Evolutionary conservation across 2,329 filamentous ascomycete species (phyloP).

Genomic region (Ophiognomonia clavigignenti-juglandacearum): DNA sequence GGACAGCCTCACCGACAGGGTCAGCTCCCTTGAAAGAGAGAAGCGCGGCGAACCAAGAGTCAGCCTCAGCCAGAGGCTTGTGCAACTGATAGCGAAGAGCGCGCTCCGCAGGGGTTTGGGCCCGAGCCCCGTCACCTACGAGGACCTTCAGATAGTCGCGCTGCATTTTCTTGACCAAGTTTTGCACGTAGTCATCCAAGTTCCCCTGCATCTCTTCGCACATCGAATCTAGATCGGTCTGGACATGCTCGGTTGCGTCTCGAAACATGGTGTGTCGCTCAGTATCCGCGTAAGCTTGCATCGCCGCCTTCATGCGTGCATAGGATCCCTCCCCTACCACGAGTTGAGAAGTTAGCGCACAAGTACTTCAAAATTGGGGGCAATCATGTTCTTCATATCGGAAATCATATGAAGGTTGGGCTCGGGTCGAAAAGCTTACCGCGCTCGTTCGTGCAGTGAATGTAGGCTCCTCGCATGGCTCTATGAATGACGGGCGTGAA

Average conservation of each 20-base stretch:
- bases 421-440: slow-evolving; percentile 24
- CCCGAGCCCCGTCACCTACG: too few relatives aligned
- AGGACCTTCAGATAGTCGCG: too few relatives aligned
- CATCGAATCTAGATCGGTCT: slow-evolving; percentile 33
- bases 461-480: slow-evolving; percentile 43
- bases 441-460: slow-evolving; percentile 35
- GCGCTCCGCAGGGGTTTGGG: too few relatives aligned
- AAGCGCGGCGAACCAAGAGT: too few relatives aligned
- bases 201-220: too few relatives aligned
- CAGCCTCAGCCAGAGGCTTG: too few relatives aligned
- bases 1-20: too few relatives aligned
- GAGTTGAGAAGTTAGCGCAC: not conserved
- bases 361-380: not conserved
- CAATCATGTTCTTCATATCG: not conserved
- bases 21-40: too few relatives aligned
- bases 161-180: too few relatives aligned
- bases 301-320: slow-evolving; percentile 46
- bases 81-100: too few relatives aligned
- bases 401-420: not conserved
- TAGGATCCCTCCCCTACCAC: slow-evolving; percentile 38
- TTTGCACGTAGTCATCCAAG: too few relatives aligned
- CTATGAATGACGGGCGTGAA: slow-evolving; percentile 44
- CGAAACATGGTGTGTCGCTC: slow-evolving; percentile 44
- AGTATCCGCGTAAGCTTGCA: slow-evolving; percentile 38
- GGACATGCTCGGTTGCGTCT: slow-evolving; percentile 36